Percentiles rank a stretch among this genome's conserved stretches.
Conservation (phyloP, 805 yeast genomes). For the Zygotorulaspora chibaensis region DNA sequence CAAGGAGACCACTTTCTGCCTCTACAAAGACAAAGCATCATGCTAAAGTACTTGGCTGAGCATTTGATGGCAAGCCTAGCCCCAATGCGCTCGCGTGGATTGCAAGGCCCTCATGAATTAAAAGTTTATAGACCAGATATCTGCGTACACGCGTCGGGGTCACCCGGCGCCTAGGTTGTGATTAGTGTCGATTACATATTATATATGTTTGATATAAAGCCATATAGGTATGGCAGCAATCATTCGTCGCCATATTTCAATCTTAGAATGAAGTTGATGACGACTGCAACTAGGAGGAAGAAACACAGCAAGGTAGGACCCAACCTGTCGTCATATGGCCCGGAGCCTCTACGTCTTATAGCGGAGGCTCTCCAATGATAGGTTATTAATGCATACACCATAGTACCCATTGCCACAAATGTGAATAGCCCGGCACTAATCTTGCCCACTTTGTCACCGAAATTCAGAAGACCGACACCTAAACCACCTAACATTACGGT, state of each 20-base stretch:
- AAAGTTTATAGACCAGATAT: too few species aligned
- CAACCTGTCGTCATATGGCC: constrained; percentile 98
- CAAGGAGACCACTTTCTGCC: too few species aligned
- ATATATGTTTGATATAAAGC: not conserved
- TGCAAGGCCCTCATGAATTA: too few species aligned
- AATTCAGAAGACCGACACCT: constrained; percentile 92
- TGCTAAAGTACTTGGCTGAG: too few species aligned
- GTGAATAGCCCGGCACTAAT: constrained; percentile 93
- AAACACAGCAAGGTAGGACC: constrained; percentile 98
- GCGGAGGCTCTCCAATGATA: constrained; percentile 99
- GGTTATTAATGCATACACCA: constrained; percentile 91
- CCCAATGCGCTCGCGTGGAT: too few species aligned
- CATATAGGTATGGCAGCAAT: not conserved
- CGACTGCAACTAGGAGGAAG: constrained; percentile 87
- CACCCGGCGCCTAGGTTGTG: too few species aligned
- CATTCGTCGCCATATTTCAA: constrained; percentile 24
- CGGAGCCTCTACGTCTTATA: constrained; percentile 93
- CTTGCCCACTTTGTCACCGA: constrained; percentile 92
- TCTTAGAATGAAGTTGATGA: constrained; percentile 86
- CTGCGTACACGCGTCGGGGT: too few species aligned
- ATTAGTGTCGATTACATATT: not conserved
- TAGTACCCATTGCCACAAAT: constrained; percentile 93
- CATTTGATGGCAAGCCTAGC: too few species aligned
- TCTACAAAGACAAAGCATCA: too few species aligned
- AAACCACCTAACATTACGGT: constrained; percentile 97